Base-by-base conservation (phyloP, 1,284 basidiomycete species). In the Puccinia coronata region DNA sequence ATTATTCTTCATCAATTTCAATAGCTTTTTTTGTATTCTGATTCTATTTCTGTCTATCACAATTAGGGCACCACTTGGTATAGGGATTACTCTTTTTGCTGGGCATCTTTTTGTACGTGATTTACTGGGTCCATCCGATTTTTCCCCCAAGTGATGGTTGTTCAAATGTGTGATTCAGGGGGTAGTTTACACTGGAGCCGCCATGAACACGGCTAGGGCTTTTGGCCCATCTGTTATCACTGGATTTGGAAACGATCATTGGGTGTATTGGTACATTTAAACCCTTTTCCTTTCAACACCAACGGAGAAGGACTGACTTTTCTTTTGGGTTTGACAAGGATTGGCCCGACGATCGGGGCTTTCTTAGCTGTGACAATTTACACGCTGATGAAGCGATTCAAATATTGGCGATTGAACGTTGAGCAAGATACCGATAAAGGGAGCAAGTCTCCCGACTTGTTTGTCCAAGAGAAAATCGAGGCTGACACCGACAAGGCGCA, bases 1-100 rank as follows among this genome's bases (percentile, higher is more conserved):
- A 20, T 51, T 14, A 20, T 51, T 20, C 9, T 14, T 51, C 18
- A 14, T 51, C 92, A 51, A 4, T 51, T 51, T 20, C 8, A 20
- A 11, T 51, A 20, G 8, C 18, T 51, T 28, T 34, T 51, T 12
- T 51, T 51, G 4, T 51, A 43, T 43, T 43, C 43, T 43, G 43
- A 16, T 43, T 43, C 16, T n/a, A n/a, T n/a, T 47, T 47, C 0
- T 91, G 91, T 0, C 90, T 31, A 47, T 47, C 16, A 20, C 25
- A 43, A 8, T 9, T 51, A 51, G 49, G 51, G 75, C 75, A 63
- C 75, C 75, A 20, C 57, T 77, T 14, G 75, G 75, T 0, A 77
- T 82, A 39, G 47, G 63, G n/a, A 75, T 75, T 18, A 77, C 75
- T n/a, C 61, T 77, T 2, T 77, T 72, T 53, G 57, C 78, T 51